Evolutionary conservation across 148 eudicot species (phyloP).

Genomic region (Chenopodium suecicum): DNA sequence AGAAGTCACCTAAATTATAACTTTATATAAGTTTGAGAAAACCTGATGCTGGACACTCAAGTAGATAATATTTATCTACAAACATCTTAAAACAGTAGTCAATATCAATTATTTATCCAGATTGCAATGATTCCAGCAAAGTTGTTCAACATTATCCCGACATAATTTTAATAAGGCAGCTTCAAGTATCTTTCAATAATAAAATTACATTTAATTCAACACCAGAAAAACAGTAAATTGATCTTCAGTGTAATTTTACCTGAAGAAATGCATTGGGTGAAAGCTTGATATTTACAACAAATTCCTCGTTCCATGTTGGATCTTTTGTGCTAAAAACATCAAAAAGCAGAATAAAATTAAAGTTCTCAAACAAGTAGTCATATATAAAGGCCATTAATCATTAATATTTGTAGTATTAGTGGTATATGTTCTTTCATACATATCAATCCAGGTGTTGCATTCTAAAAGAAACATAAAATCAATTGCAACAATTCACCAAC

Average conservation of each 20-base stretch:
- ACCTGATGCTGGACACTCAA: background rate
- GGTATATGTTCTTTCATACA: background rate
- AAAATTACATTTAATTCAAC: background rate
- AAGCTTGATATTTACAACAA: slow-evolving; percentile 66
- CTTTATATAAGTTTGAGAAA: background rate
- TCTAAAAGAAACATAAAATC: background rate
- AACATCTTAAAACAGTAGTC: background rate
- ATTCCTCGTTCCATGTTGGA: slow-evolving; percentile 96
- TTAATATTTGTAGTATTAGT: background rate
- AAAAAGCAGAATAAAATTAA: too few relatives aligned
- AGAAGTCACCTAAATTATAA: background rate
- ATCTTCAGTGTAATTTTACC: slow-evolving; percentile 34
- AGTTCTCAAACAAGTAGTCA: background rate
- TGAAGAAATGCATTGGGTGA: slow-evolving; percentile 55
- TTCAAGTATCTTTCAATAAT: background rate
- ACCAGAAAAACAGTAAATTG: background rate
- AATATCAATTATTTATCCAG: background rate
- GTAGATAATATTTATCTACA: background rate
- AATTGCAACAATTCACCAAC: background rate
- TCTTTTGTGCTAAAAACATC: slow-evolving; percentile 61
- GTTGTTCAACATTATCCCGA: background rate
- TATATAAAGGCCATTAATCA: background rate
- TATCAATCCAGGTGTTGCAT: background rate
- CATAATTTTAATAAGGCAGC: background rate
- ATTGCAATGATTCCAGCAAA: background rate